Base-by-base conservation (phyloP, 1,284 basidiomycete species). In the Sanghuangporus sanghuang region DNA sequence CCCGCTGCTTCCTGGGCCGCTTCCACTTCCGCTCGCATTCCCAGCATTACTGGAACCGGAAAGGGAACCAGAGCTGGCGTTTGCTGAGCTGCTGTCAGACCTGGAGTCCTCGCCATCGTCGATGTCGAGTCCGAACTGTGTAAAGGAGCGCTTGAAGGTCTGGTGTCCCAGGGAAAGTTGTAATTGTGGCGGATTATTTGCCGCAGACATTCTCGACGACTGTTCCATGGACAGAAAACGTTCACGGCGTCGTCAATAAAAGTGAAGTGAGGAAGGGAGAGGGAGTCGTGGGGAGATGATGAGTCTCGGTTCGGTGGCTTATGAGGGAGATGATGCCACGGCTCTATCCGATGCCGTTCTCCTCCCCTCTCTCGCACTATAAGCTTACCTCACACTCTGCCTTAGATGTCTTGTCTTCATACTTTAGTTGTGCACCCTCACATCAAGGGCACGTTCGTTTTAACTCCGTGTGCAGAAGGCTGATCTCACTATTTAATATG, bases 121-220 rank as follows among this genome's bases (percentile, higher is more conserved):
- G 57, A 66, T 59, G 39, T 66, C 65, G 58, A 66, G 61, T 6
- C 65, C 65, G 36, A 66, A 66, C 38, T 66, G 61, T 8, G 60
- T 57, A 39, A 66, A 66, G 3, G 65, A 66, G 16, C 65, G 57
- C 50, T 66, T 66, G 50, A 66, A 66, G 12, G 61, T 49, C 40
- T 59, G 58, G 46, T 63, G 61, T 16, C 57, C 46, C 40, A 65
- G 55, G 16, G 46, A 42, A 9, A 66, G 62, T 21, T 66, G 61
- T 27, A 66, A 27, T 32, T 66, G 65, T 27, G 65, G 65, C 39
- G 65, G 65, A 35, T 59, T 63, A 35, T 42, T 63, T 46, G 59
- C 36, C 59, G 57, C 53, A 42, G 60, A 35, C 58, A 53, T 60
- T 21, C 49, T 36, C 59, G 23, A 21, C 16, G 38, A 46, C 59